These are phyloP conservation scores for Curvularia hawaiiensis DNA, from an alignment of 2,329 filamentous ascomycete genomes.

Conservation along the genomic window DNA sequence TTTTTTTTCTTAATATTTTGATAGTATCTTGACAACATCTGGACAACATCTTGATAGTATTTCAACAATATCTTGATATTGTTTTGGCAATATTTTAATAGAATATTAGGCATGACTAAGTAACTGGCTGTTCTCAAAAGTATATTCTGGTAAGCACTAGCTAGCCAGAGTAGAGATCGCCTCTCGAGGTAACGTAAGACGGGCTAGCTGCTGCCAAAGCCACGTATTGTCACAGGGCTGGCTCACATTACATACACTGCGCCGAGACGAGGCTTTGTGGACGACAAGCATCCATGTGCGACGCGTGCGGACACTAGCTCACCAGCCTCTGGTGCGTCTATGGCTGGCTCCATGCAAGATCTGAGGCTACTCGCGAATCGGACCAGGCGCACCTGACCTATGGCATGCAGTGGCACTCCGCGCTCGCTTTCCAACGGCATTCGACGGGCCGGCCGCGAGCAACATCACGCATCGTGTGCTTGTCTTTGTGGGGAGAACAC, in stretches of 20 bases:
- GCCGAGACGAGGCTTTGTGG: too few species aligned
- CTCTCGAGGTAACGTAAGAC: background rate
- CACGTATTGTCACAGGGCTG: background rate
- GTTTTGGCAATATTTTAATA: too few species aligned
- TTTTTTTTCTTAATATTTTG: too few species aligned
- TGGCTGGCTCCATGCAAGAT: conserved; percentile 29
- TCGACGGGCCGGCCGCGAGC: conserved; percentile 30
- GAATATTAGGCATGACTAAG: too few species aligned
- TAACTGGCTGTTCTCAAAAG: too few species aligned
- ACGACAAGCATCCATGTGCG: background rate
- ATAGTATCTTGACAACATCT: too few species aligned
- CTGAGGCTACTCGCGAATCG: conserved; percentile 21
- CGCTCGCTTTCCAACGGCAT: conserved; percentile 41
- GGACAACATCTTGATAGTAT: too few species aligned
- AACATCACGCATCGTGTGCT: conserved; percentile 11
- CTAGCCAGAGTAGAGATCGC: too few species aligned
- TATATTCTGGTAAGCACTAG: too few species aligned
- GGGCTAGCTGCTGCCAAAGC: conserved; percentile 5
- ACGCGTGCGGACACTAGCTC: conserved; percentile 4
- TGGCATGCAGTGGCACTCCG: conserved; percentile 21
- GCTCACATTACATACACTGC: too few species aligned
- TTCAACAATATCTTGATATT: too few species aligned
- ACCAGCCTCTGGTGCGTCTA: background rate
- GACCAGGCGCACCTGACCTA: conserved; percentile 32
- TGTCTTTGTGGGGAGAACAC: conserved; percentile 9